Evolutionary conservation across 129 eudicot species (phyloP), one percentile per base, ranked within the genome.

Genomic region (Kitagawia praeruptora): DNA sequence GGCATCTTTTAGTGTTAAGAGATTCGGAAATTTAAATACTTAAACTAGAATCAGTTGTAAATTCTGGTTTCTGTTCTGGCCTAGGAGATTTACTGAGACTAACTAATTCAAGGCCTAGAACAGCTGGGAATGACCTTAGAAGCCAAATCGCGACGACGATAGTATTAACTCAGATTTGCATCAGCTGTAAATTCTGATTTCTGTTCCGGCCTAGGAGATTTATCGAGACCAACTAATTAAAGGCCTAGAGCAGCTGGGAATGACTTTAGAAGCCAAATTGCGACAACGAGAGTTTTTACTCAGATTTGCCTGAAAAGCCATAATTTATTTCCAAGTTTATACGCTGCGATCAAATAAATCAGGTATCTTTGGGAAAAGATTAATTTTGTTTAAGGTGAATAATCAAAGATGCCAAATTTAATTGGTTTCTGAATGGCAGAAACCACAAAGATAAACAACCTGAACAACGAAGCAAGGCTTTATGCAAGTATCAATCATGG

Each of bases 11-110:
- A 34, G 37, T 34, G 37, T 0, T 34, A 34, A 2, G 1, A 34
- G 2, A 1, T 34, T 34, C 37, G 37, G 37, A 34, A 34, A 34
- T 34, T 34, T 34, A 34, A 34, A 34, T 34, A 86, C 64, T 79
- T 79, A 73, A 87, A 86, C 77, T 83, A 91, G 19, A 91, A 34
- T 48, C 82, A 44, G 54, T 80, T 39, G 88, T 84, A 61, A 93
- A 91, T 82, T 92, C 94, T n/a, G 96, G 89, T 84, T 84, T 81
- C 49, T 91, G 91, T 48, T 88, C 96, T 47, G 92, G 9, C 27
- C 11, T 21, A 18, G 58, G n/a, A 5, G 8, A 2, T 18, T 51
- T 1, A 16, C 13, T 0, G 64, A 0, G 61, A 53, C 25, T 53
- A 53, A 51, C 58, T 19, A 19, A 21, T 54, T 21, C 1, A 21